Conservation (phyloP, 768 basidiomycete species). For the Agaricus sinodeliciosus region DNA sequence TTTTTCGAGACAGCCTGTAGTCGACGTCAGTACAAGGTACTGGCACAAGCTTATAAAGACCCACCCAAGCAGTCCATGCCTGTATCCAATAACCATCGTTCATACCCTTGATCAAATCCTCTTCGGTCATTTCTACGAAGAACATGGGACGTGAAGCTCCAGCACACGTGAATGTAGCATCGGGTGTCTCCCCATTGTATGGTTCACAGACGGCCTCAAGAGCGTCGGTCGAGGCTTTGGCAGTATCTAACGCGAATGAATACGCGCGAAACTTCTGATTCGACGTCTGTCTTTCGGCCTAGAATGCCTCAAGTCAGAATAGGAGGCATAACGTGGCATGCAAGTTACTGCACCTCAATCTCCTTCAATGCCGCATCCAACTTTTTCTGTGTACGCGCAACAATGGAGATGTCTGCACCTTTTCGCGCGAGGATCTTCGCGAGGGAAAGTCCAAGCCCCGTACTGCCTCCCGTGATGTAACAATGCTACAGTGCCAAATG, state of each 20-base stretch:
- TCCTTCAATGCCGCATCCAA: constrained; percentile 52
- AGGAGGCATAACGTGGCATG: neutral
- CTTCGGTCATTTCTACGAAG: constrained; percentile 63
- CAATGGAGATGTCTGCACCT: constrained; percentile 82
- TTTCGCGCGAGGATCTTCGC: constrained; percentile 56
- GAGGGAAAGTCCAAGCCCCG: constrained; percentile 73
- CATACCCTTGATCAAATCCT: constrained; percentile 46
- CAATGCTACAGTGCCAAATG: constrained; percentile 48
- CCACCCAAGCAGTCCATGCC: constrained; percentile 51
- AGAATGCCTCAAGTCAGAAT: neutral
- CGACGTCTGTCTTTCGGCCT: constrained; percentile 49
- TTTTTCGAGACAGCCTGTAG: constrained; percentile 61
- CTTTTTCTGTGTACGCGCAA: constrained; percentile 66
- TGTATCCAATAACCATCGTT: constrained; percentile 41
- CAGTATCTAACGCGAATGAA: constrained; percentile 56
- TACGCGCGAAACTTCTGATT: constrained; percentile 59
- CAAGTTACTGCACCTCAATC: constrained; percentile 51
- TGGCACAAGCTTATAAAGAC: constrained; percentile 11
- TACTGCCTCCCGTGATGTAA: constrained; percentile 80
- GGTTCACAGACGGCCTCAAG: constrained; percentile 52
- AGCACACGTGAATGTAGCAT: constrained; percentile 76
- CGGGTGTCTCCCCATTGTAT: constrained; percentile 55
- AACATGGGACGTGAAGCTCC: constrained; percentile 67
- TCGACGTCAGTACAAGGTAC: neutral
- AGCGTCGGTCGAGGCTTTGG: constrained; percentile 49